Evolutionary conservation across 1,139 yeast species (phyloP).

Genomic region (Geotrichum aggregatum): DNA sequence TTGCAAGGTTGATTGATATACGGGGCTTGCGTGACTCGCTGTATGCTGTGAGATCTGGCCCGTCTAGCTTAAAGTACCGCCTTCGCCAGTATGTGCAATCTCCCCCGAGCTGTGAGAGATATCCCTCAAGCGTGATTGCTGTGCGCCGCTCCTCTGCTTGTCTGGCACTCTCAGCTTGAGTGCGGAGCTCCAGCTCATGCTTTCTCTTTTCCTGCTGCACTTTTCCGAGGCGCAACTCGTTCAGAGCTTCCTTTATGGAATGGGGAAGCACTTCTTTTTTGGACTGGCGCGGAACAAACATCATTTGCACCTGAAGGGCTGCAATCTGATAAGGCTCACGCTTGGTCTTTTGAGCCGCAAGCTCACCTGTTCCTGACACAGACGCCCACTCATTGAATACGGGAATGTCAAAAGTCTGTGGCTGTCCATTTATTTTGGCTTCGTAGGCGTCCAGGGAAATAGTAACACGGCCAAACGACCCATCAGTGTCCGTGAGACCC

Average conservation of each 20-base stretch:
- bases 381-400: slow-evolving; percentile 80
- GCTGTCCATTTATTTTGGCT: slow-evolving; percentile 50
- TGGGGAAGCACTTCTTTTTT: slow-evolving; percentile 50
- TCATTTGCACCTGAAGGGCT: slow-evolving; percentile 60
- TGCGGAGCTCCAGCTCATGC: slow-evolving; percentile 16
- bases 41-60: slow-evolving; percentile 60
- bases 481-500: slow-evolving; percentile 57
- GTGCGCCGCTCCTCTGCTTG: slow-evolving; percentile 13
- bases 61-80: slow-evolving; percentile 57
- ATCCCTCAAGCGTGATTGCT: slow-evolving; percentile 46
- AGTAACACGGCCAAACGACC: slow-evolving; percentile 78
- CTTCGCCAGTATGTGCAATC: slow-evolving; percentile 63
- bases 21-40: slow-evolving; percentile 60
- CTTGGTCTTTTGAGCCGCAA: slow-evolving; percentile 29
- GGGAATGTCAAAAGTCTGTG: slow-evolving; percentile 51
- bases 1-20: slow-evolving; percentile 64
- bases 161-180: slow-evolving; percentile 21
- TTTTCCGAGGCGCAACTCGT: slow-evolving; percentile 32
- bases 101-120: slow-evolving; percentile 70
- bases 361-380: slow-evolving; percentile 11
- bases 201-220: slow-evolving; percentile 6
- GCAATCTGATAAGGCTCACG: slow-evolving; percentile 61
- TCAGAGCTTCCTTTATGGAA: slow-evolving; percentile 50
- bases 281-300: slow-evolving; percentile 58
- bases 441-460: slow-evolving; percentile 60